Percentiles rank a stretch among this genome's conserved stretches.
Evolutionary conservation across 1,284 basidiomycete genomes (phyloP).

Genomic region (Melampsora americana): DNA sequence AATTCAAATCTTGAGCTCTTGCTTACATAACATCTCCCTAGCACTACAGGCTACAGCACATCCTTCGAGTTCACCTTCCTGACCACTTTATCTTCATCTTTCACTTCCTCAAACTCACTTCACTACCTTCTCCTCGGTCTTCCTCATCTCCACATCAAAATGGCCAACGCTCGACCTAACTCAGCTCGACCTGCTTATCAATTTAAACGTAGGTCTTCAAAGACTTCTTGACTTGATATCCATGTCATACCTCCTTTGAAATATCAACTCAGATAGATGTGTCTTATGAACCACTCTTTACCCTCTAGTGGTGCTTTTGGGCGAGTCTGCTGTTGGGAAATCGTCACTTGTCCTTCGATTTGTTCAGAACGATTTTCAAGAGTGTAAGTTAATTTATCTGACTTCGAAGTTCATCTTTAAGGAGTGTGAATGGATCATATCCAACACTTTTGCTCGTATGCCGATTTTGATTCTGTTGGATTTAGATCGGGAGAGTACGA

Average conservation of each 20-base stretch:
- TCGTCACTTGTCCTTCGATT: slow-evolving; percentile 92
- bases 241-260: background rate
- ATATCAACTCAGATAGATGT: background rate
- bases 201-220: slow-evolving; percentile 31
- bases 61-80: slow-evolving; percentile 6
- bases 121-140: background rate
- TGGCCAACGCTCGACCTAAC: slow-evolving; percentile 21
- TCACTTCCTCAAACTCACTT: background rate
- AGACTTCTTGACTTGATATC: background rate
- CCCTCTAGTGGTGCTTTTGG: slow-evolving; percentile 52
- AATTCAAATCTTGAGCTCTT: too few species aligned
- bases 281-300: background rate
- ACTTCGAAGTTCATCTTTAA: background rate
- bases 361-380: slow-evolving; percentile 95
- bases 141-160: background rate
- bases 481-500: slow-evolving; percentile 40
- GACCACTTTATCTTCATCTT: background rate
- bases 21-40: too few species aligned
- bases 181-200: slow-evolving; percentile 34
- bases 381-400: slow-evolving; percentile 70
- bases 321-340: slow-evolving; percentile 96
- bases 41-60: too few species aligned
- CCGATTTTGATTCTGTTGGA: slow-evolving; percentile 4
- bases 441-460: background rate
- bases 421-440: background rate